Percentiles rank a stretch among this genome's conserved stretches.
These are phyloP conservation scores for Rhodomyrtus tomentosa DNA, from an alignment of 345 rosid genomes.

Conservation along the genomic window DNA sequence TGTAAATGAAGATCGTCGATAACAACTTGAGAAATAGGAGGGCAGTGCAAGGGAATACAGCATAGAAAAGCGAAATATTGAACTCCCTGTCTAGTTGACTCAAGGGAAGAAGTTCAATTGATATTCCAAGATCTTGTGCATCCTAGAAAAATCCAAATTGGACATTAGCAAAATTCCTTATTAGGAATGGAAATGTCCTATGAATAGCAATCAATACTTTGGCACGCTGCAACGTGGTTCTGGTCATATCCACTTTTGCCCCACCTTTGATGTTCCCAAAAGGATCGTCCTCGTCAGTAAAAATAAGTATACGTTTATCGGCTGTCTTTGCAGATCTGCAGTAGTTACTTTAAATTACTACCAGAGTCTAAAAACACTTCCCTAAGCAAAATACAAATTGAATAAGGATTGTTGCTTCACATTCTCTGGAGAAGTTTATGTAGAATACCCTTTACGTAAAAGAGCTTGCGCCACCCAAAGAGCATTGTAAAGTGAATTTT, in stretches of 20 bases:
- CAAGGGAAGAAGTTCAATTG: slow-evolving; percentile 88
- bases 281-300: slow-evolving; percentile 95
- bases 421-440: background rate
- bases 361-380: background rate
- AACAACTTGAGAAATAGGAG: slow-evolving; percentile 5
- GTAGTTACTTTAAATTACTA: slow-evolving; percentile 9
- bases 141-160: slow-evolving; percentile 37
- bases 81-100: slow-evolving; percentile 53
- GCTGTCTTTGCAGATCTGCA: slow-evolving; percentile 80
- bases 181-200: background rate
- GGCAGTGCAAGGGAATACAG: slow-evolving; percentile 29
- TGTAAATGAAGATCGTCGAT: background rate
- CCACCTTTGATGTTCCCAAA: slow-evolving; percentile 69
- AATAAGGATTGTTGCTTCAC: background rate
- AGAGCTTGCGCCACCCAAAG: slow-evolving; percentile 98
- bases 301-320: slow-evolving; percentile 67
- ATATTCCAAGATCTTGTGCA: slow-evolving; percentile 91
- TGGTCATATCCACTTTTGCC: slow-evolving; percentile 71
- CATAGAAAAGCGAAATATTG: slow-evolving; percentile 47
- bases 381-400: background rate
- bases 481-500: slow-evolving; percentile 86
- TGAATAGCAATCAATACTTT: slow-evolving; percentile 31
- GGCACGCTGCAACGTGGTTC: slow-evolving; percentile 92
- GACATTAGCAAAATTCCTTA: background rate
- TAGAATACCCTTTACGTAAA: slow-evolving; percentile 79